Evolutionary conservation across 768 basidiomycete genomes (phyloP).

Genomic region (Kwoniella heveanensis): DNA sequence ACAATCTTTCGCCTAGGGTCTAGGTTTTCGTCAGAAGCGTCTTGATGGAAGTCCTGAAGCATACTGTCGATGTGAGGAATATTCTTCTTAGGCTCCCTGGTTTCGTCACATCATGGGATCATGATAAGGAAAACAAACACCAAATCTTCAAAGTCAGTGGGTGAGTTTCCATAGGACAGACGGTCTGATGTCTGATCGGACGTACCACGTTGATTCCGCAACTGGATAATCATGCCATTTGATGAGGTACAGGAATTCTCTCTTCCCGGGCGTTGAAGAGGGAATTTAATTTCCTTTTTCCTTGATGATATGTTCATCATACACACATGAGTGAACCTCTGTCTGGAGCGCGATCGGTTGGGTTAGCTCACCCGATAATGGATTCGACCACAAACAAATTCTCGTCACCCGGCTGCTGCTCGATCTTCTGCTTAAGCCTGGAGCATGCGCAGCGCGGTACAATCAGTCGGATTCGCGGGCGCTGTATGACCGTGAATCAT

Average conservation of each 20-base stretch:
- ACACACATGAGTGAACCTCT: no score
- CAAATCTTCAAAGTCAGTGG: no score
- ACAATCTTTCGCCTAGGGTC: conserved; percentile 6
- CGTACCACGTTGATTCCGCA: conserved; percentile 8
- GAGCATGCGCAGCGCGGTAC: not conserved
- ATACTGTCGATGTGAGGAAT: not conserved
- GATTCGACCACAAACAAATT: not conserved
- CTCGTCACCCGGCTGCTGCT: not conserved
- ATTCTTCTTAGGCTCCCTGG: conserved; percentile 1
- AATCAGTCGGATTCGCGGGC: no score
- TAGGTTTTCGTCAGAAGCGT: not conserved
- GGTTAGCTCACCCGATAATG: conserved; percentile 13
- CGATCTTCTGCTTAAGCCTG: conserved; percentile 1
- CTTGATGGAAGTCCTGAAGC: conserved; percentile 1
- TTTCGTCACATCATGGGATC: not conserved
- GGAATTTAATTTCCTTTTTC: no score
- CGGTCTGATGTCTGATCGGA: not conserved
- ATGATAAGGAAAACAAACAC: no score
- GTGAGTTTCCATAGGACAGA: no score
- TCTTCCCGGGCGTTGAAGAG: not conserved
- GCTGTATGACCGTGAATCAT: no score
- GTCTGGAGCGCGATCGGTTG: no score
- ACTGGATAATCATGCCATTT: conserved; percentile 9
- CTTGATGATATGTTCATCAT: no score
- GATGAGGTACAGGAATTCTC: conserved; percentile 1